phyloP scores from a whole-genome alignment of 768 basidiomycete species.

The Ramaria sp. region DNA sequence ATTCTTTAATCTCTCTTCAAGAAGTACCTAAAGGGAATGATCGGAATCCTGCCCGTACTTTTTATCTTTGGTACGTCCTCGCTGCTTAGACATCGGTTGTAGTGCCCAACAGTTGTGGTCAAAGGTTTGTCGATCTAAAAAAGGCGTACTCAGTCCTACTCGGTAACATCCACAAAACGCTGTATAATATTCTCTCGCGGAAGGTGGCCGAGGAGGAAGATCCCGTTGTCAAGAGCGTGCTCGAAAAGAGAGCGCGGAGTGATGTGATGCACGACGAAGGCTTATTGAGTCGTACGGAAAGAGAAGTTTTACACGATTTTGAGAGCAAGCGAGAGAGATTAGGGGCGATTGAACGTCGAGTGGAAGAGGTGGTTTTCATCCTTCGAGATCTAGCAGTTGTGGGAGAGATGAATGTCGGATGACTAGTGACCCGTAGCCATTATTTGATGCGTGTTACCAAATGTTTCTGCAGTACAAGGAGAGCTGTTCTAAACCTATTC shows the following conservation, averaged over 20 bases:
- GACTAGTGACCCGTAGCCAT: background rate
- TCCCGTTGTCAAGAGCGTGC: slow-evolving; percentile 53
- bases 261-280: slow-evolving; percentile 74
- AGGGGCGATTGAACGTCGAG: slow-evolving; percentile 70
- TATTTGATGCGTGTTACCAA: too few species aligned
- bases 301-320: slow-evolving; percentile 64
- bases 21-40: slow-evolving; percentile 89
- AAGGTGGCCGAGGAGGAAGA: slow-evolving; percentile 65
- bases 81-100: background rate
- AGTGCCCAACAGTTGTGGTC: slow-evolving; percentile 12
- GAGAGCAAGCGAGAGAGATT: slow-evolving; percentile 65
- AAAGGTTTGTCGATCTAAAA: slow-evolving; percentile 80
- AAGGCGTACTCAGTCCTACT: slow-evolving; percentile 76
- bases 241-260: slow-evolving; percentile 70
- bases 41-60: slow-evolving; percentile 78
- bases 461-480: too few species aligned
- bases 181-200: slow-evolving; percentile 76
- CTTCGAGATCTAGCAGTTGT: slow-evolving; percentile 55
- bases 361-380: slow-evolving; percentile 85
- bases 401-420: background rate
- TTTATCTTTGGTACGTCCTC: slow-evolving; percentile 73
- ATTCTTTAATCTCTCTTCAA: slow-evolving; percentile 81
- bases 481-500: too few species aligned
- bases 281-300: slow-evolving; percentile 64
- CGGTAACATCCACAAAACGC: slow-evolving; percentile 74